Evolutionary conservation across 2,329 filamentous ascomycete genomes (phyloP).

Genomic region (Diaporthe caulivora): DNA sequence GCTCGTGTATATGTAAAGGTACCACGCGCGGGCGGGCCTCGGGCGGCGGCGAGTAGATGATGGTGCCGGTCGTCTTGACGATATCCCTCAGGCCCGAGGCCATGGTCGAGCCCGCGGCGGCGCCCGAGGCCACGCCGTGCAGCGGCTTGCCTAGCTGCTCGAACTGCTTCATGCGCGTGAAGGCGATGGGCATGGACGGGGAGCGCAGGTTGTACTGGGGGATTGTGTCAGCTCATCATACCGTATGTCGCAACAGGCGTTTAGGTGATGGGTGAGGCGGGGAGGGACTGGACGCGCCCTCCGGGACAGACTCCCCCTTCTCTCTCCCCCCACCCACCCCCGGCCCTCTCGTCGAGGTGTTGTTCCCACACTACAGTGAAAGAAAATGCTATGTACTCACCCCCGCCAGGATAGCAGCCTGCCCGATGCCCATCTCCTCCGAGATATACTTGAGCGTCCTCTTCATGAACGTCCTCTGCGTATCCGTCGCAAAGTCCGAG

Average conservation of each 20-base stretch:
- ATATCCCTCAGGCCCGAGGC: slow-evolving; percentile 25
- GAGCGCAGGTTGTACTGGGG: slow-evolving; percentile 36
- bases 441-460: slow-evolving; percentile 37
- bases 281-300: no score
- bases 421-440: slow-evolving; percentile 40
- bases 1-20: slow-evolving; percentile 10
- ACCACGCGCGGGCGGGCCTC: background rate
- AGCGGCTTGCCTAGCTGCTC: slow-evolving; percentile 34
- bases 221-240: background rate
- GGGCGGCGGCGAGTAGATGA: slow-evolving; percentile 15
- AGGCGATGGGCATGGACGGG: slow-evolving; percentile 39
- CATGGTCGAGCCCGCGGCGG: slow-evolving; percentile 36
- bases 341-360: no score
- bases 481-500: slow-evolving; percentile 37
- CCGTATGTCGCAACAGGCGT: background rate
- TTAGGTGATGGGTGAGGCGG: background rate
- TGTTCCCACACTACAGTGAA: no score
- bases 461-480: slow-evolving; percentile 37
- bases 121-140: slow-evolving; percentile 33
- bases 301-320: no score
- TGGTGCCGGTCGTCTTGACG: slow-evolving; percentile 15
- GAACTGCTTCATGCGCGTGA: slow-evolving; percentile 39
- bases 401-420: slow-evolving; percentile 37
- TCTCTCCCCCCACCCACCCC: no score
- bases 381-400: slow-evolving; percentile 8